Evolutionary conservation across 345 rosid genomes (phyloP).

Genomic region (Salix suchowensis): DNA sequence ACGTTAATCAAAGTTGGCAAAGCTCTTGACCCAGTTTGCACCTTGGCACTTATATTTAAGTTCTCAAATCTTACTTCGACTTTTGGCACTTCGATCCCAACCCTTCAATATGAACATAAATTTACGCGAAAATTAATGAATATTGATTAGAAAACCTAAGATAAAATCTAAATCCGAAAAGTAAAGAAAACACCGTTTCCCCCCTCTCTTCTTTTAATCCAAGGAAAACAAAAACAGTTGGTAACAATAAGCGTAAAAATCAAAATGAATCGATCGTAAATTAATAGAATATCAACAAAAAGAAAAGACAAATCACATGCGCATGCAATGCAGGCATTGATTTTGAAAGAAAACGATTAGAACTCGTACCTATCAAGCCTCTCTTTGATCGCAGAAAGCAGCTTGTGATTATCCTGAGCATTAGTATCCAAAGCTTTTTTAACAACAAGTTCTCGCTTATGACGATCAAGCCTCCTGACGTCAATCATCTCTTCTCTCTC

Average conservation of each 20-base stretch:
- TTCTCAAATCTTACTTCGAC: slow-evolving; percentile 73
- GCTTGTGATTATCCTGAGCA: slow-evolving; percentile 64
- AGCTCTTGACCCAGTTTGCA: slow-evolving; percentile 72
- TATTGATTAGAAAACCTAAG: background rate
- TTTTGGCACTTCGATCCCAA: slow-evolving; percentile 65
- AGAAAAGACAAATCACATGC: background rate
- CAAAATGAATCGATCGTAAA: background rate
- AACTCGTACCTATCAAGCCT: slow-evolving; percentile 58
- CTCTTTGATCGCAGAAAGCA: slow-evolving; percentile 68
- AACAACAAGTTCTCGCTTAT: slow-evolving; percentile 60
- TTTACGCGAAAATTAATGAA: background rate
- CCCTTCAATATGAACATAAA: slow-evolving; percentile 30
- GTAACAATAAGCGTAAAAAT: no score
- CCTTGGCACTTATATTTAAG: slow-evolving; percentile 53
- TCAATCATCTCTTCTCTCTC: slow-evolving; percentile 50
- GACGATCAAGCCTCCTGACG: slow-evolving; percentile 57
- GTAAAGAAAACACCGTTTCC: no score
- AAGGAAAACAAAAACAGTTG: no score
- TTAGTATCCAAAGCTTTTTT: slow-evolving; percentile 77
- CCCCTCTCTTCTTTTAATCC: background rate
- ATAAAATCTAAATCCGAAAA: background rate
- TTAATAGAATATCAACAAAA: background rate
- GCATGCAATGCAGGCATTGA: background rate
- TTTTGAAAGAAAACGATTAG: background rate
- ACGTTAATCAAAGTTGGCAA: slow-evolving; percentile 76